phyloP scores from a whole-genome alignment of 1,139 yeast genomes.

The Yamadazyma diospyri region DNA sequence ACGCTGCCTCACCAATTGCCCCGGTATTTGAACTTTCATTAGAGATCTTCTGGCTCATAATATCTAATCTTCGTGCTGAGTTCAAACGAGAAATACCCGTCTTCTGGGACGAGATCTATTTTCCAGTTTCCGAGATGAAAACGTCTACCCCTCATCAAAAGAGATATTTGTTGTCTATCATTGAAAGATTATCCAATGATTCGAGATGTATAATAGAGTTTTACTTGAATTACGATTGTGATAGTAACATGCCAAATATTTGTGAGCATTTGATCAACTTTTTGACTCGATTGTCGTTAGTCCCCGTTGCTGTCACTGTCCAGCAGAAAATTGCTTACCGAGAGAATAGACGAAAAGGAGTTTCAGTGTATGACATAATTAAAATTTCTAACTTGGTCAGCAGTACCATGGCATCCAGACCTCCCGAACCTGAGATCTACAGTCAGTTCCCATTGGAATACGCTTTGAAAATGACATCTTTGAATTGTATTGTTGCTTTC shows the following conservation, averaged over 20 bases:
- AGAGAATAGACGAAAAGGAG: slow-evolving; percentile 56
- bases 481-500: slow-evolving; percentile 79
- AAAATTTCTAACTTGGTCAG: slow-evolving; percentile 76
- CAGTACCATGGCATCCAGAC: slow-evolving; percentile 56
- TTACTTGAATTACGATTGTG: slow-evolving; percentile 94
- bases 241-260: slow-evolving; percentile 74
- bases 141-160: slow-evolving; percentile 92
- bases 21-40: slow-evolving; percentile 90
- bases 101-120: slow-evolving; percentile 86
- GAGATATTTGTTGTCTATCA: slow-evolving; percentile 73
- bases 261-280: slow-evolving; percentile 81
- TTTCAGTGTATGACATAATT: slow-evolving; percentile 72
- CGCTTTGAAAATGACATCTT: slow-evolving; percentile 77
- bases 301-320: slow-evolving; percentile 68
- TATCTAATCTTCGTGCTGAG: slow-evolving; percentile 78
- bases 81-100: slow-evolving; percentile 93
- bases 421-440: slow-evolving; percentile 58
- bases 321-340: slow-evolving; percentile 64
- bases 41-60: slow-evolving; percentile 88
- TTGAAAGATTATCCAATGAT: slow-evolving; percentile 80
- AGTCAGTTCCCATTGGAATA: slow-evolving; percentile 69
- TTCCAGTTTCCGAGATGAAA: slow-evolving; percentile 90
- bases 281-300: slow-evolving; percentile 67
- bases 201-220: slow-evolving; percentile 90
- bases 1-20: slow-evolving; percentile 88